phyloP scores from a whole-genome alignment of 176 grass and related monocot genomes.

The barley (Hordeum vulgare) region MorexV3_pseudomolecules_assembly NC_058519.1:244264557-244265056 shows the following conservation, averaged over 20 bases:
- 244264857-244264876: neutral
- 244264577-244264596: slow-evolving; percentile 88
- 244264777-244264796: slow-evolving; percentile 2
- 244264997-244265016: too few species aligned
- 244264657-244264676: slow-evolving; percentile 97
- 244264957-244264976: too few species aligned
- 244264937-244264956: too few species aligned
- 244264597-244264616: slow-evolving; percentile 94
- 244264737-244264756: slow-evolving; percentile 72
- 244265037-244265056: too few species aligned
- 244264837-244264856: neutral
- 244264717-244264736: slow-evolving; percentile 76
- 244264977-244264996: too few species aligned
- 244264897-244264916: neutral
- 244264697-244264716: slow-evolving; percentile 86
- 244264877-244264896: neutral
- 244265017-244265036: too few species aligned
- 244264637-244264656: slow-evolving; percentile 94
- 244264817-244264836: neutral
- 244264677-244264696: slow-evolving; percentile 88
- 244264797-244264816: neutral
- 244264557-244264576: neutral
- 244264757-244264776: slow-evolving; percentile 1
- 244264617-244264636: slow-evolving; percentile 88
- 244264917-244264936: too few species aligned